Conservation (phyloP, 495 filamentous ascomycete species). For the Penicillium salamii region DNA sequence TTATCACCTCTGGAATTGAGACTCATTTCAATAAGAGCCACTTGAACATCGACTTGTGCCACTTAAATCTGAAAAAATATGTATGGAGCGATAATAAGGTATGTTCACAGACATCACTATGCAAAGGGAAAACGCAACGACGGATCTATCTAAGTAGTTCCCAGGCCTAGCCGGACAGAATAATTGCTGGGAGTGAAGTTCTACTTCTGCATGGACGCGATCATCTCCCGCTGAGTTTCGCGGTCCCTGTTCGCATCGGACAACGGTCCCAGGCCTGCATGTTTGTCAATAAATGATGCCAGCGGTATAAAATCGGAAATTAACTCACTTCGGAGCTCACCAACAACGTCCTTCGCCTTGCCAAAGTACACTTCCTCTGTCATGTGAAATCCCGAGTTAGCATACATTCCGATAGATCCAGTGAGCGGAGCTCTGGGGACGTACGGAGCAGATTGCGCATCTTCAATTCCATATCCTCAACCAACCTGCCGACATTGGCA, state of each 20-base stretch:
- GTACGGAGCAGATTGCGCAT: constrained; percentile 93
- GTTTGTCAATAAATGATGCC: neutral
- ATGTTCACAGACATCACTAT: constrained; percentile 23
- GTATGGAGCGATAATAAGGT: constrained; percentile 7
- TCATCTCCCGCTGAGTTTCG: constrained; percentile 88
- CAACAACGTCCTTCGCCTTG: constrained; percentile 99
- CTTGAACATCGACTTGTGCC: neutral
- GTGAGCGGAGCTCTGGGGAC: constrained; percentile 17
- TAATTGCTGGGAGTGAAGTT: constrained; percentile 4
- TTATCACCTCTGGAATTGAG: neutral
- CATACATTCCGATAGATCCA: constrained; percentile 4
- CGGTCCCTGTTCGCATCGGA: constrained; percentile 83
- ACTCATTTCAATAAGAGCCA: neutral
- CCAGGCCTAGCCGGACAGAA: constrained; percentile 7
- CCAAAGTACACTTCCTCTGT: constrained; percentile 97
- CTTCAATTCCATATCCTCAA: constrained; percentile 99
- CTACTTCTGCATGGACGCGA: constrained; percentile 51
- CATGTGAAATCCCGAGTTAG: neutral
- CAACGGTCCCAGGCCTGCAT: constrained; percentile 66
- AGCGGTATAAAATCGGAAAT: too few species aligned
- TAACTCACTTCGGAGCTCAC: constrained; percentile 80
- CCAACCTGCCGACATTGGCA: constrained; percentile 88
- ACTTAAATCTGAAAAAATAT: neutral
- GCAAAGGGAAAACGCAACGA: constrained; percentile 13
- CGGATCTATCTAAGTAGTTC: constrained; percentile 16